phyloP scores from a whole-genome alignment of 768 basidiomycete genomes.

The Lentinula aciculospora region DNA sequence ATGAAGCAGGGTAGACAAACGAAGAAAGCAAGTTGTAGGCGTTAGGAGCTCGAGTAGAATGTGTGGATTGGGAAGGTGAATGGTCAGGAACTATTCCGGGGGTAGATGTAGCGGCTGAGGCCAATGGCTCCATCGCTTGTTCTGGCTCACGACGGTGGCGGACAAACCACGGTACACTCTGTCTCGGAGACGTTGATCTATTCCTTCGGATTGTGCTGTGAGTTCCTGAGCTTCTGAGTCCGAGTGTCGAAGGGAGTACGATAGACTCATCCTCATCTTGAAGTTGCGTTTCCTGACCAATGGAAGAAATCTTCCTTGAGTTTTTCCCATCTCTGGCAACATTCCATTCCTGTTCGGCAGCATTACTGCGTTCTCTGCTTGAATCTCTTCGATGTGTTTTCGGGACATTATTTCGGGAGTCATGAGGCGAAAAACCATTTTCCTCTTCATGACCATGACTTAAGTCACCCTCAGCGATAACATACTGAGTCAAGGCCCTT shows the following conservation, averaged over 20 bases:
- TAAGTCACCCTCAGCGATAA: slow-evolving; percentile 23
- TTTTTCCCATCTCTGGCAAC: background rate
- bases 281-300: background rate
- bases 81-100: slow-evolving; percentile 14
- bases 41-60: slow-evolving; percentile 41
- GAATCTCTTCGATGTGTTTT: background rate
- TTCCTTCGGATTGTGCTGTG: background rate
- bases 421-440: slow-evolving; percentile 31
- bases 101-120: background rate
- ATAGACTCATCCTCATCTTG: slow-evolving; percentile 40
- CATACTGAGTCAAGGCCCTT: slow-evolving; percentile 70
- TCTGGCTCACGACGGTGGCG: background rate
- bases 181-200: slow-evolving; percentile 14
- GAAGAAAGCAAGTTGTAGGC: slow-evolving; percentile 61
- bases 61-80: slow-evolving; percentile 22
- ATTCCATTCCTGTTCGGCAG: slow-evolving; percentile 16
- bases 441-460: background rate
- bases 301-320: background rate
- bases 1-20: slow-evolving; percentile 34
- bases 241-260: slow-evolving; percentile 64
- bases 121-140: background rate
- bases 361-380: slow-evolving; percentile 9
- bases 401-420: background rate
- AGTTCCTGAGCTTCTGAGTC: slow-evolving; percentile 41
- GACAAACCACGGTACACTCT: slow-evolving; percentile 16